Evolutionary conservation across 2,329 filamentous ascomycete genomes (phyloP), one percentile per base, ranked within the genome.

Genomic region (Epichloe aotearoae): DNA sequence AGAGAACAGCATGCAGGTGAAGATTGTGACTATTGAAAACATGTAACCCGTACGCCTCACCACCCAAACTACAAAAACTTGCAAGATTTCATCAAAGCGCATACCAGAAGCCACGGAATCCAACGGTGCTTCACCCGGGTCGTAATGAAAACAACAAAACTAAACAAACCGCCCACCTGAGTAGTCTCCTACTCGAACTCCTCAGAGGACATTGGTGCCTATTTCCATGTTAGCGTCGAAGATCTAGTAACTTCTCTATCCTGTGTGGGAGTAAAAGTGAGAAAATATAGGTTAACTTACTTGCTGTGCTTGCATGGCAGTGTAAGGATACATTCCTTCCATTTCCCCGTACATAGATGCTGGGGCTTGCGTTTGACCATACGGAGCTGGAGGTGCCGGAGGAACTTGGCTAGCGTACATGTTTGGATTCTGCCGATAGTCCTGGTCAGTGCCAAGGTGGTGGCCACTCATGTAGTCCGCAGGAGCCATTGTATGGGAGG

Each of bases 381-480:
- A 94, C 12, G 79, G 77, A 48, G 79, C 77, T 45, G 80, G 76
- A 12, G 85, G 80, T 46, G 86, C 84, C 14, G 83, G 73, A 57
- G 88, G 87, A 52, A 89, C 86, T 56, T 88, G 83, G 50, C 82
- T 83, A 33, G 84, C 75, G 64, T 95, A 96, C 80, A 95, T 91
- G 61, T 79, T 79, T 43, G 81, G 81, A 62, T 86, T 82, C 58
- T 82, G 79, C 54, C 88, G 84, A 66, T 95, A 95, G 59, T 93
- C 87, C 58, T 84, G 78, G 50, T 89, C 85, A 45, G 80, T 74
- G 17, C 74, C 73, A 54, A 89, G 76, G 50, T 73, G 69, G 61
- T 87, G 84, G 42, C 79, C 73, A 42, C 73, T 73, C 64, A 86
- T 75, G 54, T 84, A 84, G 64, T 86, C 73, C 54, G 74, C 67